Evolutionary conservation across 2,329 filamentous ascomycete genomes (phyloP).

Genomic region (Xylaria digitata): DNA sequence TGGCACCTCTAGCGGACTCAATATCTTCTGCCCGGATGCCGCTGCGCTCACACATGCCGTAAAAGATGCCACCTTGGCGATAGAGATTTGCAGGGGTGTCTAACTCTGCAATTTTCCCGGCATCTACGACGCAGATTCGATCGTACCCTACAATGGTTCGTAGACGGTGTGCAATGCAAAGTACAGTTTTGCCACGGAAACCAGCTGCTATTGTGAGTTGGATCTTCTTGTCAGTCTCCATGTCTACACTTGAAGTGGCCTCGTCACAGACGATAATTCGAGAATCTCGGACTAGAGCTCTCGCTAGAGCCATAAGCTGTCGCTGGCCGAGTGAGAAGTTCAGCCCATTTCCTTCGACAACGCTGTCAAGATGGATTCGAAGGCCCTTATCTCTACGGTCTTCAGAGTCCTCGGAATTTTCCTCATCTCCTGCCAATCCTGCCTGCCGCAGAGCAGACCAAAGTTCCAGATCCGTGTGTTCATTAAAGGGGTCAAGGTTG

Average conservation of each 20-base stretch:
- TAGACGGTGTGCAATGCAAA: slow-evolving; percentile 92
- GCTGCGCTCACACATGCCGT: slow-evolving; percentile 80
- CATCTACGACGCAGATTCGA: slow-evolving; percentile 78
- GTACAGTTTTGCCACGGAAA: slow-evolving; percentile 85
- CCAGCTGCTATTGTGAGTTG: slow-evolving; percentile 86
- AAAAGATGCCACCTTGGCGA: slow-evolving; percentile 79
- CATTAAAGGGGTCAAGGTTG: slow-evolving; percentile 83
- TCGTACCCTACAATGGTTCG: slow-evolving; percentile 94
- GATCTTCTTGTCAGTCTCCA: slow-evolving; percentile 96
- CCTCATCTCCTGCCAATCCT: too few species aligned
- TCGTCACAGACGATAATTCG: slow-evolving; percentile 97
- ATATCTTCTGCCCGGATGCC: too few species aligned
- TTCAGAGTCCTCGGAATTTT: neutral
- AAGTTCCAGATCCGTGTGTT: slow-evolving; percentile 80
- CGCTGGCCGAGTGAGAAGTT: slow-evolving; percentile 96
- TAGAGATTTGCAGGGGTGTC: neutral
- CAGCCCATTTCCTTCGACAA: slow-evolving; percentile 91
- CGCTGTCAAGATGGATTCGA: slow-evolving; percentile 70
- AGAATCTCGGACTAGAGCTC: slow-evolving; percentile 85
- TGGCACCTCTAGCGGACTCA: too few species aligned
- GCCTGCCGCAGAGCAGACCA: slow-evolving; percentile 83
- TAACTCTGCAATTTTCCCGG: too few species aligned
- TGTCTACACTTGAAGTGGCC: slow-evolving; percentile 90
- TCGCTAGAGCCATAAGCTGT: slow-evolving; percentile 91
- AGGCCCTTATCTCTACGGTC: neutral